Conservation (phyloP, 2,329 filamentous ascomycete genomes). For the Fusarium guadeloupense region DNA sequence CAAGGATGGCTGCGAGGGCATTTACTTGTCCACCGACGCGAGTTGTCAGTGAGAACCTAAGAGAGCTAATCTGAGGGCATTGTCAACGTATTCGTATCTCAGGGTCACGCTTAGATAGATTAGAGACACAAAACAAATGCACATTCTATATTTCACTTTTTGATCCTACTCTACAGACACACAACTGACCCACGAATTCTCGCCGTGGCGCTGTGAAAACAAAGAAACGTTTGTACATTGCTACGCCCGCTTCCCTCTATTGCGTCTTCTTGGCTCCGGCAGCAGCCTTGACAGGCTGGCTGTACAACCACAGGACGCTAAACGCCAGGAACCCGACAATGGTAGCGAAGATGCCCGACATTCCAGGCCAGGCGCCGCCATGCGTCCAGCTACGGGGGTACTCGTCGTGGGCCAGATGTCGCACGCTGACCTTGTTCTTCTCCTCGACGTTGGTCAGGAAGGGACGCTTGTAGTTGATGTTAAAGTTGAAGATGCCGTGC, state of each 20-base stretch:
- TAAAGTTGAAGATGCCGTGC: slow-evolving; percentile 99
- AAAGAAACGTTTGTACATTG: slow-evolving; percentile 26
- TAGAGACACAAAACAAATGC: slow-evolving; percentile 26
- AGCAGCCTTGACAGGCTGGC: slow-evolving; percentile 55
- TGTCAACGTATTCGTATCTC: slow-evolving; percentile 31
- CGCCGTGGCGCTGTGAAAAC: slow-evolving; percentile 9
- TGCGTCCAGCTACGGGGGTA: slow-evolving; percentile 93
- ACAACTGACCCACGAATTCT: slow-evolving; percentile 20
- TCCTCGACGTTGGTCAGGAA: slow-evolving; percentile 91
- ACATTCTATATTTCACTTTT: slow-evolving; percentile 40
- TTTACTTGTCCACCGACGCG: slow-evolving; percentile 39
- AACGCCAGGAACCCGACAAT: slow-evolving; percentile 86
- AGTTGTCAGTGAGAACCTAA: slow-evolving; percentile 63
- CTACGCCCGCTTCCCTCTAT: slow-evolving; percentile 45
- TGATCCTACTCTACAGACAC: slow-evolving; percentile 31
- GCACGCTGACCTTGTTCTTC: slow-evolving; percentile 92
- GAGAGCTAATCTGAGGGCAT: slow-evolving; percentile 67
- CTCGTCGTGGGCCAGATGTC: slow-evolving; percentile 97
- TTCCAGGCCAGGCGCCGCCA: slow-evolving; percentile 92
- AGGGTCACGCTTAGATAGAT: background rate
- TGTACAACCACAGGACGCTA: slow-evolving; percentile 86
- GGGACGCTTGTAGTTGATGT: slow-evolving; percentile 94
- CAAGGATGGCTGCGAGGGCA: slow-evolving; percentile 12
- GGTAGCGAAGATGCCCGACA: slow-evolving; percentile 85
- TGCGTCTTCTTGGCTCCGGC: slow-evolving; percentile 58